Conservation (phyloP, 495 filamentous ascomycete species). For the Rostrohypoxylon terebratum region DNA sequence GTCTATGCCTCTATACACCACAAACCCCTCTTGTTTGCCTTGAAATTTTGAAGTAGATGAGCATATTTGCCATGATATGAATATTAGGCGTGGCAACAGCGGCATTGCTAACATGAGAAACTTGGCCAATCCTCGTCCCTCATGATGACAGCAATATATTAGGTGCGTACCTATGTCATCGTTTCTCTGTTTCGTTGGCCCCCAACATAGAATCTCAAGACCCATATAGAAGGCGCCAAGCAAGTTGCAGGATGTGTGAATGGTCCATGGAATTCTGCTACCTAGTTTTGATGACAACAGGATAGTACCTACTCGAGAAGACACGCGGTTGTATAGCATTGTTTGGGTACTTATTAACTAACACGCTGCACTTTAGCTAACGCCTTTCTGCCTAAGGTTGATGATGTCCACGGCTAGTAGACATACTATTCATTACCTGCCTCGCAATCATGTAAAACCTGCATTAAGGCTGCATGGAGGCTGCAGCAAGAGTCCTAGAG, state of each 20-base stretch:
- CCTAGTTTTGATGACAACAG: not conserved
- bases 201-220: not conserved
- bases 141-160: not conserved
- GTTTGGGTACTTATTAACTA: not conserved
- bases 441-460: not conserved
- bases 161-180: not conserved
- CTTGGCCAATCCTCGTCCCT: not conserved
- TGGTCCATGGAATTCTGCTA: not conserved
- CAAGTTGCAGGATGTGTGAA: not conserved
- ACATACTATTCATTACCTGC: not conserved
- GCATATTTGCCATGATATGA: not conserved
- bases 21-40: not conserved
- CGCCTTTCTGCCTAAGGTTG: not conserved
- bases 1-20: not conserved
- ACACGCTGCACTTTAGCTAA: not conserved
- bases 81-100: not conserved
- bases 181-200: not conserved
- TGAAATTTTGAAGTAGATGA: not conserved
- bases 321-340: not conserved
- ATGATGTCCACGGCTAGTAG: not conserved
- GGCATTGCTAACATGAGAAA: not conserved
- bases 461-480: slow-evolving; percentile 2
- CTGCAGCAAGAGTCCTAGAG: not conserved
- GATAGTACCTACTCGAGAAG: not conserved
- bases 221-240: not conserved